A percentile compares a stretch with the other conserved stretches of the same genome.
These are phyloP conservation scores for Lagenidium giganteum DNA, from an alignment of 352 stramenopile species.

Conservation along the genomic window DNA sequence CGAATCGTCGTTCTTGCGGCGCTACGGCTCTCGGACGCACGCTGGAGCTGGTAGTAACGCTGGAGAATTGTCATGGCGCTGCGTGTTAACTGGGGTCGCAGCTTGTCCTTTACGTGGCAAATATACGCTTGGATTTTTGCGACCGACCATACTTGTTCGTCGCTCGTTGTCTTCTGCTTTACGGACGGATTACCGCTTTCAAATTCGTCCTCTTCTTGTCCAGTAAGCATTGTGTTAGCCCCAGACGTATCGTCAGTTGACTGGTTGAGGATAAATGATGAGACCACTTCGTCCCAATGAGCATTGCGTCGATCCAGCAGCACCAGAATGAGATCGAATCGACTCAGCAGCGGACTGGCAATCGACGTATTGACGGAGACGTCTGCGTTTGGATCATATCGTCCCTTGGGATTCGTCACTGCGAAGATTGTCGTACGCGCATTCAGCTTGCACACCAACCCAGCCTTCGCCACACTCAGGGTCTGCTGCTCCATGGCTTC, in stretches of 20 bases:
- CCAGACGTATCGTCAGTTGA: conserved; percentile 27
- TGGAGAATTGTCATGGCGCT: conserved; percentile 85
- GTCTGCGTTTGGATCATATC: conserved; percentile 81
- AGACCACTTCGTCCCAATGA: conserved; percentile 93
- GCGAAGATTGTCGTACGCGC: conserved; percentile 94
- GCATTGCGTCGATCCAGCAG: conserved; percentile 87
- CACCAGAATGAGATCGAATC: conserved; percentile 97
- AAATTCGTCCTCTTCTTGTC: conserved; percentile 17
- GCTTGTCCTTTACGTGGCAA: conserved; percentile 86
- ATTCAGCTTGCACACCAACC: conserved; percentile 96
- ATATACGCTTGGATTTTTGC: conserved; percentile 92
- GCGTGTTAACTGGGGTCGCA: conserved; percentile 78
- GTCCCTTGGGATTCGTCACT: conserved; percentile 92
- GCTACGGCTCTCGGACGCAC: conserved; percentile 54
- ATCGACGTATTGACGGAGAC: conserved; percentile 95
- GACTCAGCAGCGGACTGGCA: conserved; percentile 91
- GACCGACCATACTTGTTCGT: conserved; percentile 61
- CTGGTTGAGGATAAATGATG: conserved; percentile 92
- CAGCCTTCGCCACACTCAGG: conserved; percentile 95
- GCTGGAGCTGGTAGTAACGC: conserved; percentile 88
- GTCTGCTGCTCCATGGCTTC: conserved; percentile 99
- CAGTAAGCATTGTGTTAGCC: conserved; percentile 9
- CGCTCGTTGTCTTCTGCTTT: conserved; percentile 6
- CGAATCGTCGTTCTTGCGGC: conserved; percentile 88
- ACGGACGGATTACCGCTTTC: conserved; percentile 12